phyloP scores from a whole-genome alignment of 2,329 filamentous ascomycete genomes.

The Mycosphaerella sp. region DNA sequence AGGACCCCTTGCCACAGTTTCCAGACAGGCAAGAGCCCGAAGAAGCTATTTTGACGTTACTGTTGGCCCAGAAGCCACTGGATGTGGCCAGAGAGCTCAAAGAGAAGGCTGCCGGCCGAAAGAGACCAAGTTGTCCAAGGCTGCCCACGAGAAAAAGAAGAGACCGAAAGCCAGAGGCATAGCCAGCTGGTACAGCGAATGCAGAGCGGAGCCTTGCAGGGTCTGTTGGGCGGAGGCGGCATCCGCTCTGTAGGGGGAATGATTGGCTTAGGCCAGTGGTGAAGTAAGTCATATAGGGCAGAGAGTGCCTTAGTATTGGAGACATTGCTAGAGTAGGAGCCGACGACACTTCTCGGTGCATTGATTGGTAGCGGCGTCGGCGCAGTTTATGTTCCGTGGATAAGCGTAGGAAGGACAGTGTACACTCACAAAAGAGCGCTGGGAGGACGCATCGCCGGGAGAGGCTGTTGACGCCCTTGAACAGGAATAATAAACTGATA shows the following conservation, averaged over 20 bases:
- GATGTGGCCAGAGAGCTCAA: conserved; percentile 19
- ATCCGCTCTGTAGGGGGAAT: conserved; percentile 39
- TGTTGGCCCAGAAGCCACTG: conserved; percentile 22
- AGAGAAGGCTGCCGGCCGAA: conserved; percentile 25
- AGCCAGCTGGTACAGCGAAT: conserved; percentile 26
- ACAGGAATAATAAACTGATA: conserved; percentile 2
- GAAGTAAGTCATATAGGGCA: too few species aligned
- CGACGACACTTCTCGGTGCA: conserved; percentile 1
- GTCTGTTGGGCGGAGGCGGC: conserved; percentile 37
- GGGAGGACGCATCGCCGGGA: conserved; percentile 17
- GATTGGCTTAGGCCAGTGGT: conserved; percentile 31
- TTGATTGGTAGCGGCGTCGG: conserved; percentile 37
- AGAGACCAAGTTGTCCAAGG: conserved; percentile 26
- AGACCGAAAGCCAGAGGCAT: conserved; percentile 29
- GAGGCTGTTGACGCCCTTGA: conserved; percentile 18
- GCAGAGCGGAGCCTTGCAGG: conserved; percentile 37
- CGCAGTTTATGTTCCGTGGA: conserved; percentile 39
- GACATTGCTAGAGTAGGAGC: conserved; percentile 16
- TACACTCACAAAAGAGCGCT: conserved; percentile 12
- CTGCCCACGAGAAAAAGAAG: conserved; percentile 30
- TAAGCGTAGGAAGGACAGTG: conserved; percentile 30
- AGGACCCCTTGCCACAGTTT: not conserved
- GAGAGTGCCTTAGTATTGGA: conserved; percentile 30
- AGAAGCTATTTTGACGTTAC: conserved; percentile 21
- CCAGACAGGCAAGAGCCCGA: conserved; percentile 19